Percentiles rank a stretch among this genome's conserved stretches.
These are phyloP conservation scores for Didymella keratinophila DNA, from an alignment of 2,329 filamentous ascomycete genomes.

Conservation along the genomic window DNA sequence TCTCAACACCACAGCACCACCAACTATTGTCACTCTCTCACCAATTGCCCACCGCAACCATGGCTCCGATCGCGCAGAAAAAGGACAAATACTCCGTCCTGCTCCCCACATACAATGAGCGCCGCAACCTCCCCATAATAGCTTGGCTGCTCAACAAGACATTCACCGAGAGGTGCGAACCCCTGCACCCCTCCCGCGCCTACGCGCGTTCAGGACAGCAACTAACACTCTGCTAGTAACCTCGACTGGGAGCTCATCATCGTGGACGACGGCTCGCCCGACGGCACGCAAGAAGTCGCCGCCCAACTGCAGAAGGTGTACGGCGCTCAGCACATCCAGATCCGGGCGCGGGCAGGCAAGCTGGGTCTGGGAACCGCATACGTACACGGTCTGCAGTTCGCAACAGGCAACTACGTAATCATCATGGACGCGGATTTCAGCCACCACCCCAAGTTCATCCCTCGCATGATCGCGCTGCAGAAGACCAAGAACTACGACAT, in stretches of 20 bases:
- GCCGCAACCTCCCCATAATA: slow-evolving; percentile 94
- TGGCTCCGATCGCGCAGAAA: slow-evolving; percentile 48
- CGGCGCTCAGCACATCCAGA: slow-evolving; percentile 74
- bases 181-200: slow-evolving; percentile 12
- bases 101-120: slow-evolving; percentile 98
- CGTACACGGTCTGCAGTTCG: slow-evolving; percentile 90
- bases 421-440: slow-evolving; percentile 99
- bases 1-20: slow-evolving; percentile 19
- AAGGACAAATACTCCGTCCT: slow-evolving; percentile 94
- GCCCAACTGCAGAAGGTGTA: slow-evolving; percentile 90
- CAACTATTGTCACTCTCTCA: slow-evolving; percentile 44
- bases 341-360: slow-evolving; percentile 91
- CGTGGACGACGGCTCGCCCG: slow-evolving; percentile 96
- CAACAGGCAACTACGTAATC: slow-evolving; percentile 92
- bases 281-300: slow-evolving; percentile 91
- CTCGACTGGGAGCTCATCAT: slow-evolving; percentile 98
- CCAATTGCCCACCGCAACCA: slow-evolving; percentile 30
- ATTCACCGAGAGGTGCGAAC: slow-evolving; percentile 81
- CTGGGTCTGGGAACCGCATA: slow-evolving; percentile 97
- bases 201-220: neutral
- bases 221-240: slow-evolving; percentile 64
- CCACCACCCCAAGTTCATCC: slow-evolving; percentile 99
- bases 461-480: slow-evolving; percentile 87
- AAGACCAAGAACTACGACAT: slow-evolving; percentile 86
- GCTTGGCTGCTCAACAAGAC: slow-evolving; percentile 92